A percentile compares a stretch with the other conserved stretches of the same genome.
Conservation (phyloP, 345 rosid genomes). For the Lumnitzera racemosa region DNA sequence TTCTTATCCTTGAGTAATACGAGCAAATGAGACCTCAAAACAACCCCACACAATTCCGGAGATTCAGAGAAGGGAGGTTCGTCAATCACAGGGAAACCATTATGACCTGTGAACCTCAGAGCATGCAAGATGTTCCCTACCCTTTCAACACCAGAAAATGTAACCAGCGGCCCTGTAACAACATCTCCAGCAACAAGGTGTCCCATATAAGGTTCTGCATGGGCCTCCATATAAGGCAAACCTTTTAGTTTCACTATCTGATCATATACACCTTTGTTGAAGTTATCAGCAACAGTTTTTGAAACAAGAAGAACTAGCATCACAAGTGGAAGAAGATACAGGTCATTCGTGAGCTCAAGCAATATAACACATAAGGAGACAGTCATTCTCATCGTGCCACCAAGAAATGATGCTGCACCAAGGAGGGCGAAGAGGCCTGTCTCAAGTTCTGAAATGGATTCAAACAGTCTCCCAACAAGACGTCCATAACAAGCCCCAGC, state of each 20-base stretch:
- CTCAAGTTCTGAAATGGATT: conserved; percentile 40
- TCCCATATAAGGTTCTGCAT: conserved; percentile 63
- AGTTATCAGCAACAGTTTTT: conserved; percentile 52
- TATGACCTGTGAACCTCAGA: conserved; percentile 43
- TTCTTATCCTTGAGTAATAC: conserved; percentile 44
- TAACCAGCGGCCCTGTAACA: conserved; percentile 44
- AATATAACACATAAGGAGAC: conserved; percentile 69
- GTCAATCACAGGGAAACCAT: conserved; percentile 63
- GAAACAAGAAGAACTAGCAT: conserved; percentile 70
- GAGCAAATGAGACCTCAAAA: conserved; percentile 55
- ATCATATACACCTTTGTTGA: conserved; percentile 64
- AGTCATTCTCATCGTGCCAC: conserved; percentile 77
- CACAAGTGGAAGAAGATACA: conserved; percentile 59
- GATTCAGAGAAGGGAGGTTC: conserved; percentile 54
- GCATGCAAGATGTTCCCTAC: conserved; percentile 45
- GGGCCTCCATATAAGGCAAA: conserved; percentile 62
- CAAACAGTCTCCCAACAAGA: conserved; percentile 48
- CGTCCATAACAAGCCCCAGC: conserved; percentile 68
- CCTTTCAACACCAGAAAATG: conserved; percentile 51
- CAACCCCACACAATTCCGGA: conserved; percentile 54
- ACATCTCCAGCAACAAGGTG: conserved; percentile 54
- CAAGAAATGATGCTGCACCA: conserved; percentile 69
- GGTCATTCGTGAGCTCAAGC: conserved; percentile 62
- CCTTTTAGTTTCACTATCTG: conserved; percentile 60
- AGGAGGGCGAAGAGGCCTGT: conserved; percentile 60